Conservation (phyloP, 345 rosid species). For the Arabidopsis arenosa region DNA sequence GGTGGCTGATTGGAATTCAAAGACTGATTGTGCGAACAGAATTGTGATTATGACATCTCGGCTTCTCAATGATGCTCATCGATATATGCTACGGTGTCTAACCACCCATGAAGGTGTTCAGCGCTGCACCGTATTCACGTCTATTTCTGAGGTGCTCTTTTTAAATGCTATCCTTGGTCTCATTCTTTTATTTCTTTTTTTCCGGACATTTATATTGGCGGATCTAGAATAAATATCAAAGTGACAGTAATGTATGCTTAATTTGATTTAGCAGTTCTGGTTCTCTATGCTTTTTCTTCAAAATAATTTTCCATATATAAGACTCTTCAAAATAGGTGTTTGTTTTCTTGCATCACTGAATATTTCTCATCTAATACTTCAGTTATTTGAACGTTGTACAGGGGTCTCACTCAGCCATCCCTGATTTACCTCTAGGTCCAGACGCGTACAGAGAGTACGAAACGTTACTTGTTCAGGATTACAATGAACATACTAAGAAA, state of each 20-base stretch:
- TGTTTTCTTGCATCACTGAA: constrained; percentile 1
- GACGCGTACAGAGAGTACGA: constrained; percentile 92
- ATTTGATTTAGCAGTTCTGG: background rate
- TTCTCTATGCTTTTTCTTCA: background rate
- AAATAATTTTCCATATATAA: background rate
- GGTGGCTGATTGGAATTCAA: constrained; percentile 82
- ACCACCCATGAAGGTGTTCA: constrained; percentile 62
- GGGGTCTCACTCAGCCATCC: constrained; percentile 82
- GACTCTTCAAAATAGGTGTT: background rate
- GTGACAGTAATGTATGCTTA: background rate
- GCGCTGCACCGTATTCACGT: constrained; percentile 67
- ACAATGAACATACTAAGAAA: constrained; percentile 76
- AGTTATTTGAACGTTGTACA: constrained; percentile 35
- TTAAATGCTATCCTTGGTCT: constrained; percentile 19
- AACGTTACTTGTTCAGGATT: constrained; percentile 91
- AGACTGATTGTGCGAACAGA: constrained; percentile 52
- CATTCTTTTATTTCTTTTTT: constrained; percentile 6
- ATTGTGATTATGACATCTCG: constrained; percentile 79
- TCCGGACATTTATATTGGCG: background rate
- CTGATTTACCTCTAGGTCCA: constrained; percentile 92
- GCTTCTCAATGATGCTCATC: constrained; percentile 89
- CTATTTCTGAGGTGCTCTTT: constrained; percentile 83
- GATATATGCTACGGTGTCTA: constrained; percentile 83
- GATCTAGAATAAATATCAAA: too few relatives aligned
- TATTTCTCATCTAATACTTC: constrained; percentile 1